Percentiles rank a stretch among this genome's conserved stretches.
These are phyloP conservation scores for Podaxis sp. DNA, from an alignment of 768 basidiomycete genomes.

Conservation along the genomic window DNA sequence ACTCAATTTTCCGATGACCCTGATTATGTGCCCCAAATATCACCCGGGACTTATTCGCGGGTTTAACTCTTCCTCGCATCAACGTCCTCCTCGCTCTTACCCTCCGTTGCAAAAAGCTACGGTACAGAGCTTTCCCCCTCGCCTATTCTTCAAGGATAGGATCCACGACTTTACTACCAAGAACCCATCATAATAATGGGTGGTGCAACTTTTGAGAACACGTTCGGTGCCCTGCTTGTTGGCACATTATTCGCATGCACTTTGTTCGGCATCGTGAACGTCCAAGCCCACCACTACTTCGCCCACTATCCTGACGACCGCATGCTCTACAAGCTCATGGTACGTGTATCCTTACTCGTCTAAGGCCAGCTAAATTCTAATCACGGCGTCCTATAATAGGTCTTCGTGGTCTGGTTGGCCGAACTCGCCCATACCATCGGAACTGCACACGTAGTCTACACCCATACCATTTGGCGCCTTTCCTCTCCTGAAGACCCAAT, in stretches of 20 bases:
- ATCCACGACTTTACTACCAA: neutral
- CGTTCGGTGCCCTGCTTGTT: slow-evolving; percentile 25
- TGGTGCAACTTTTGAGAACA: slow-evolving; percentile 1
- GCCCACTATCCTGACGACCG: slow-evolving; percentile 22
- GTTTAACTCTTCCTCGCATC: no score
- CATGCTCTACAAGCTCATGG: slow-evolving; percentile 19
- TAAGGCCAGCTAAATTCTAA: slow-evolving; percentile 18
- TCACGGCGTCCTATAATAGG: neutral
- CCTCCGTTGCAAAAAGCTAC: no score
- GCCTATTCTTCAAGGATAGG: no score
- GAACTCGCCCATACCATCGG: slow-evolving; percentile 30
- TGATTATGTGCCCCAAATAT: no score
- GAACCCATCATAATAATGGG: neutral
- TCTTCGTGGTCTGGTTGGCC: slow-evolving; percentile 21
- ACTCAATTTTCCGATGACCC: no score
- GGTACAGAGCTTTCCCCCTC: no score
- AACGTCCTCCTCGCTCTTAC: neutral
- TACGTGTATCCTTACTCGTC: slow-evolving; percentile 10
- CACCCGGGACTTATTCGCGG: no score
- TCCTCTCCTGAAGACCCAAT: slow-evolving; percentile 23
- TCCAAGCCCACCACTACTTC: slow-evolving; percentile 25
- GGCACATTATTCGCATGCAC: slow-evolving; percentile 23
- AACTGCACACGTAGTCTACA: slow-evolving; percentile 29
- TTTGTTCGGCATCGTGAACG: slow-evolving; percentile 27
- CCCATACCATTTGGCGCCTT: slow-evolving; percentile 28